Evolutionary conservation across 1,284 basidiomycete species (phyloP).

Genomic region (Calocybe gambosa): DNA sequence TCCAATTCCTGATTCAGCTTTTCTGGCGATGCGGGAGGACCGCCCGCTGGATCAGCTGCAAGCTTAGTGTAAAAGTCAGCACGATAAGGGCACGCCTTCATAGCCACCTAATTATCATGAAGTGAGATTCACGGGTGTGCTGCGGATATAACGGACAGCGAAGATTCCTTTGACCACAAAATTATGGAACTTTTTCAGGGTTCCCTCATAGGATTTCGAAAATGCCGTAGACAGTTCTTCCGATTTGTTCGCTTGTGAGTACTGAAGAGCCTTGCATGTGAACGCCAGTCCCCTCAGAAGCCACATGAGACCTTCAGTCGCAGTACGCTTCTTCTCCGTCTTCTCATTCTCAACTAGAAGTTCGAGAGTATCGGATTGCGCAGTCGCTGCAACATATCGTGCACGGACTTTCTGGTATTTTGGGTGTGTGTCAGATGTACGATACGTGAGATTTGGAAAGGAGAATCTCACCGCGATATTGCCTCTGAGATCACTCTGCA

Average conservation of each 20-base stretch:
- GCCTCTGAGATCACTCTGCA: conserved; percentile 85
- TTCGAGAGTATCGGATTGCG: conserved; percentile 76
- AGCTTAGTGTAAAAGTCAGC: conserved; percentile 88
- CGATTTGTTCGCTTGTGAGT: conserved; percentile 60
- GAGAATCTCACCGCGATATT: conserved; percentile 76
- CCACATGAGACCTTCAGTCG: conserved; percentile 93
- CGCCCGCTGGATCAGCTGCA: conserved; percentile 61
- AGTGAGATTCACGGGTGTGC: not conserved
- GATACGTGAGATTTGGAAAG: conserved; percentile 1
- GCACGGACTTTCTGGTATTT: conserved; percentile 77
- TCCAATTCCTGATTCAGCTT: conserved; percentile 68
- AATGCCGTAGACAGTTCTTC: conserved; percentile 79
- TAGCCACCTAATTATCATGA: conserved; percentile 62
- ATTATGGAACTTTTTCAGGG: conserved; percentile 83
- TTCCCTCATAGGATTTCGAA: conserved; percentile 76
- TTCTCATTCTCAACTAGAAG: conserved; percentile 83
- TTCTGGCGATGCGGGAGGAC: conserved; percentile 49
- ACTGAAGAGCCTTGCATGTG: conserved; percentile 80
- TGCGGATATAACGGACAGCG: conserved; percentile 50
- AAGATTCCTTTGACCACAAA: conserved; percentile 87
- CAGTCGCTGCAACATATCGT: conserved; percentile 66
- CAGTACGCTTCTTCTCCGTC: conserved; percentile 78
- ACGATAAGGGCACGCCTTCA: conserved; percentile 96
- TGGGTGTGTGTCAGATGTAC: not conserved
- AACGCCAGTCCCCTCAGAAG: conserved; percentile 86